These are phyloP conservation scores for Didymella glomerata DNA, from an alignment of 2,329 filamentous ascomycete genomes.

Conservation along the genomic window DNA sequence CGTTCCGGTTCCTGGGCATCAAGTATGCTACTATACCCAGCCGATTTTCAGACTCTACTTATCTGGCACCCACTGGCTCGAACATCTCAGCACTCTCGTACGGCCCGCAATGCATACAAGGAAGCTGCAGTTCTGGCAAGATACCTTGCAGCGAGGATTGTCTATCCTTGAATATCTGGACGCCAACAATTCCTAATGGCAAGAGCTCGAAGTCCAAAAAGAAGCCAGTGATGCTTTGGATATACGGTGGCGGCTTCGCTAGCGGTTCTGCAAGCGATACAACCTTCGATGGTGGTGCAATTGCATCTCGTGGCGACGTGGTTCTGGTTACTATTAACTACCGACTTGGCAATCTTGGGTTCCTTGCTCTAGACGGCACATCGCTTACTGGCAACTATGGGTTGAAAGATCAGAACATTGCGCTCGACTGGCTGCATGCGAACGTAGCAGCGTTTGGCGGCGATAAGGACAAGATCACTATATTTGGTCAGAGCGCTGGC, in stretches of 20 bases:
- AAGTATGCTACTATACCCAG: conserved; percentile 57
- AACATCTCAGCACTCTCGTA: conserved; percentile 50
- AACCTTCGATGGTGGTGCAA: conserved; percentile 57
- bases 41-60: conserved; percentile 58
- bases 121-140: conserved; percentile 35
- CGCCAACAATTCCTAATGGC: conserved; percentile 51
- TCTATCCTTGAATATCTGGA: conserved; percentile 53
- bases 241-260: conserved; percentile 57
- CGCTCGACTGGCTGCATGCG: conserved; percentile 59
- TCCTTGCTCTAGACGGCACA: conserved; percentile 52
- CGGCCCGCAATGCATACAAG: conserved; percentile 55
- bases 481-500: conserved; percentile 52
- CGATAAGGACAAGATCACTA: conserved; percentile 46
- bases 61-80: conserved; percentile 37
- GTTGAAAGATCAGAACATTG: conserved; percentile 60
- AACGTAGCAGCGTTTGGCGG: conserved; percentile 52
- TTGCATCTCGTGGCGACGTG: conserved; percentile 58
- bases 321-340: conserved; percentile 58
- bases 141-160: conserved; percentile 55
- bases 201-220: conserved; percentile 28
- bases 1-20: conserved; percentile 62
- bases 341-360: conserved; percentile 48
- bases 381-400: conserved; percentile 60
- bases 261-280: conserved; percentile 55
- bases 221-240: conserved; percentile 59